phyloP scores from a whole-genome alignment of 2,329 filamentous ascomycete genomes.

The Penicillium crustosum region DNA sequence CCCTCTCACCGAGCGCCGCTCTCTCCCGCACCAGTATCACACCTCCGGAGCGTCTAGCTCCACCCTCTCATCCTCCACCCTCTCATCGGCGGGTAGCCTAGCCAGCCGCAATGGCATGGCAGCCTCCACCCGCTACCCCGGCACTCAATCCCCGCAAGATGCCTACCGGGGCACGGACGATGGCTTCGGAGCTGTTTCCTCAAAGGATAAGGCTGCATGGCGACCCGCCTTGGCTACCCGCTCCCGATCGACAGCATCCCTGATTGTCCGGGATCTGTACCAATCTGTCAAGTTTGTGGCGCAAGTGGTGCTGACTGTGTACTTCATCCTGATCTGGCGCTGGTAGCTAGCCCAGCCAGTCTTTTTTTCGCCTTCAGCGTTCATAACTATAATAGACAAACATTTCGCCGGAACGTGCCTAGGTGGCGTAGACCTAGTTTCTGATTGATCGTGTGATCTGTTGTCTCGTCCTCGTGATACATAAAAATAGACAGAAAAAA shows the following conservation, averaged over 20 bases:
- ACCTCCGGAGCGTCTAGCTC: constrained; percentile 37
- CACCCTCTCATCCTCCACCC: constrained; percentile 31
- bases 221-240: constrained; percentile 22
- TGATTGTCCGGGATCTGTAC: constrained; percentile 62
- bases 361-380: constrained; percentile 1
- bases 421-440: background rate
- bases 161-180: constrained; percentile 26
- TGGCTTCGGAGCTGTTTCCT: constrained; percentile 11
- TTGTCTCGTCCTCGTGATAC: background rate
- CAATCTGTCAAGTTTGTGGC: constrained; percentile 62
- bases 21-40: constrained; percentile 24
- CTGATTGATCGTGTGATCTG: background rate
- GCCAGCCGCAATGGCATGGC: constrained; percentile 29
- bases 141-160: constrained; percentile 20
- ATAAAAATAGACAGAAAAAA: background rate
- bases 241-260: constrained; percentile 30
- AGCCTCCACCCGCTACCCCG: constrained; percentile 21
- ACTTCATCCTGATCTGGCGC: constrained; percentile 65
- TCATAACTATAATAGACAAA: constrained; percentile 20
- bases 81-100: constrained; percentile 29
- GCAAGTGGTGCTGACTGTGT: constrained; percentile 64
- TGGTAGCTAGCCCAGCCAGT: constrained; percentile 46
- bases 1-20: constrained; percentile 32
- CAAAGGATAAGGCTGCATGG: constrained; percentile 32
- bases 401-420: background rate